Conservation (phyloP, 495 filamentous ascomycete species). For the Aspergillus steynii region DNA sequence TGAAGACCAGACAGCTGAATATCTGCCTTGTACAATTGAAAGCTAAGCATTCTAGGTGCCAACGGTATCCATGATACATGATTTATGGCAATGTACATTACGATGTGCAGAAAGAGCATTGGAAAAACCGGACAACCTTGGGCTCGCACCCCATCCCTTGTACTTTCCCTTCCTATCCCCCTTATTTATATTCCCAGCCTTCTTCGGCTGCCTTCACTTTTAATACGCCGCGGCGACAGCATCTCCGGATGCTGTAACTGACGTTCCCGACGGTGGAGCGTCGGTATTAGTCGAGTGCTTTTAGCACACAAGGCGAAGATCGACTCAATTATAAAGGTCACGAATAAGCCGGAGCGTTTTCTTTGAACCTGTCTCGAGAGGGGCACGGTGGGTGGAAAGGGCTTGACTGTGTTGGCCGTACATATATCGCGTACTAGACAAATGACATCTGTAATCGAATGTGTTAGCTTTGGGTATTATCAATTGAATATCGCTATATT, state of each 20-base stretch:
- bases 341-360: slow-evolving; percentile 97
- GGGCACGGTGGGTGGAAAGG: slow-evolving; percentile 73
- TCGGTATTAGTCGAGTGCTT: slow-evolving; percentile 54
- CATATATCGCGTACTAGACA: slow-evolving; percentile 27
- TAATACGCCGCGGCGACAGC: slow-evolving; percentile 57
- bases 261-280: slow-evolving; percentile 43
- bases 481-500: neutral
- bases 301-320: slow-evolving; percentile 57
- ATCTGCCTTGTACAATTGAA: neutral
- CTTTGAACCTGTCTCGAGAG: slow-evolving; percentile 75
- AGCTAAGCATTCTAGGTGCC: neutral
- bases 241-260: slow-evolving; percentile 56
- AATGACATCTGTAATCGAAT: slow-evolving; percentile 3
- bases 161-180: neutral
- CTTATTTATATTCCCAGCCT: neutral
- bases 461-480: neutral
- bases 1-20: neutral
- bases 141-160: neutral
- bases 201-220: slow-evolving; percentile 1
- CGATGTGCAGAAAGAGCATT: neutral
- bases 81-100: slow-evolving; percentile 4
- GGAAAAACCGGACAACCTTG: neutral
- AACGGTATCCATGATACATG: neutral
- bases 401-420: slow-evolving; percentile 89
- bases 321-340: slow-evolving; percentile 52